Percentiles rank a stretch among this genome's conserved stretches.
Conservation (phyloP, 176 grass and related monocot species). For the Oryza brachyantha region DNA sequence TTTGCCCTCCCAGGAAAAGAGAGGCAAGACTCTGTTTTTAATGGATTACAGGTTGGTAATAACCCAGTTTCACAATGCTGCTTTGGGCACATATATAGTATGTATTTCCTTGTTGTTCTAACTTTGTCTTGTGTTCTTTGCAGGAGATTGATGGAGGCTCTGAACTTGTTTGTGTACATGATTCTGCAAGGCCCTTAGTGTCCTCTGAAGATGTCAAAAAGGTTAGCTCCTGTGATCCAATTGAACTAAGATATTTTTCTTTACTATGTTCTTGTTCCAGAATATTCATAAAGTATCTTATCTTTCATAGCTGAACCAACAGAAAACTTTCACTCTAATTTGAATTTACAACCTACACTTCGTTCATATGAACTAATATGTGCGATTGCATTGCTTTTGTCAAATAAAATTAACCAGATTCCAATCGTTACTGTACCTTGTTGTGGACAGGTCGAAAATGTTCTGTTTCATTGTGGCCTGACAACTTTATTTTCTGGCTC, state of each 20-base stretch:
- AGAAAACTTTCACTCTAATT: not conserved
- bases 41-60: slow-evolving; percentile 79
- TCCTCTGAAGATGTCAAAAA: slow-evolving; percentile 69
- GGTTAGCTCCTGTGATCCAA: slow-evolving; percentile 32
- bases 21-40: slow-evolving; percentile 97
- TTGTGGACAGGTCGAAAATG: not conserved
- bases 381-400: not conserved
- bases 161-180: slow-evolving; percentile 93
- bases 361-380: not conserved
- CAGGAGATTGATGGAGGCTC: slow-evolving; percentile 84
- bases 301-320: slow-evolving; percentile 8
- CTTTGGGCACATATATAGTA: not conserved
- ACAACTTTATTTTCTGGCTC: not conserved
- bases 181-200: slow-evolving; percentile 91
- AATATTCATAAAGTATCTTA: slow-evolving; percentile 6
- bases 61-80: not conserved
- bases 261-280: not conserved
- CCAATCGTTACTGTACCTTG: not conserved
- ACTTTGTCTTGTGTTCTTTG: not conserved
- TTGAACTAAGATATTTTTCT: not conserved
- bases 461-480: not conserved
- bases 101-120: not conserved
- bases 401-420: slow-evolving; percentile 8
- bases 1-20: slow-evolving; percentile 92
- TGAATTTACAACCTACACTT: slow-evolving; percentile 15